Conservation (phyloP, 2,329 filamentous ascomycete species). For the Cladosporium sp. region DNA sequence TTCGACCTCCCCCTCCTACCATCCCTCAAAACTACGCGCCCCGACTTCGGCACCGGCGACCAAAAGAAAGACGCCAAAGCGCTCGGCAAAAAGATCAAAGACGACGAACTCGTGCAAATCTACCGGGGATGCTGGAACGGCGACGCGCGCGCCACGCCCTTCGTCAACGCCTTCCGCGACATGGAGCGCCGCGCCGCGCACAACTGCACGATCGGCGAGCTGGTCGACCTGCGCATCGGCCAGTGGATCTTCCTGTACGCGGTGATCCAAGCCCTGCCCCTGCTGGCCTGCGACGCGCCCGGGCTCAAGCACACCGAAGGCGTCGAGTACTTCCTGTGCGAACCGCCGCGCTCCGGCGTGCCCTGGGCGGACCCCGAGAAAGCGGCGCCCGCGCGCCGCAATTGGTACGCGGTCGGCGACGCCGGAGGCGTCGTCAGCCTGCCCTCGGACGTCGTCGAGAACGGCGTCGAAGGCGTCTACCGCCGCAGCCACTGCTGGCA, state of each 20-base stretch:
- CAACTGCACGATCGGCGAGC: conserved; percentile 60
- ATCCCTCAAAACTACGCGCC: conserved; percentile 60
- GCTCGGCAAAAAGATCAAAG: conserved; percentile 67
- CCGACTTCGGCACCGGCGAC: conserved; percentile 61
- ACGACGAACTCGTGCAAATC: conserved; percentile 71
- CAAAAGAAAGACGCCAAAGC: conserved; percentile 72
- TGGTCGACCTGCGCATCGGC: conserved; percentile 67
- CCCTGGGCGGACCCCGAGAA: conserved; percentile 65
- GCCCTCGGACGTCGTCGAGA: conserved; percentile 60
- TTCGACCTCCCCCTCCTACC: conserved; percentile 83
- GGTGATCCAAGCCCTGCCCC: conserved; percentile 71
- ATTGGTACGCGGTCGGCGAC: conserved; percentile 72
- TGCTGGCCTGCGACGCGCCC: conserved; percentile 72
- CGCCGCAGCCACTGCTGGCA: conserved; percentile 67
- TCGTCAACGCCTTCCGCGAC: conserved; percentile 65
- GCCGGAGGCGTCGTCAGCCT: conserved; percentile 58
- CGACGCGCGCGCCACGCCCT: conserved; percentile 60
- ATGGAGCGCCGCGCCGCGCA: conserved; percentile 67
- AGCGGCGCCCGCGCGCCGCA: conserved; percentile 51
- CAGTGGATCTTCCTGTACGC: conserved; percentile 81
- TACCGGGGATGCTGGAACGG: conserved; percentile 77
- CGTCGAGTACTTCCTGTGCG: conserved; percentile 78
- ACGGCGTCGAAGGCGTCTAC: conserved; percentile 65
- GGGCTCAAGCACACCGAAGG: conserved; percentile 64
- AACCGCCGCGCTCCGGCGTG: conserved; percentile 66